Percentiles rank a stretch among this genome's conserved stretches.
Conservation (phyloP, 352 stramenopile species). For the Phytopythium boreale region DNA sequence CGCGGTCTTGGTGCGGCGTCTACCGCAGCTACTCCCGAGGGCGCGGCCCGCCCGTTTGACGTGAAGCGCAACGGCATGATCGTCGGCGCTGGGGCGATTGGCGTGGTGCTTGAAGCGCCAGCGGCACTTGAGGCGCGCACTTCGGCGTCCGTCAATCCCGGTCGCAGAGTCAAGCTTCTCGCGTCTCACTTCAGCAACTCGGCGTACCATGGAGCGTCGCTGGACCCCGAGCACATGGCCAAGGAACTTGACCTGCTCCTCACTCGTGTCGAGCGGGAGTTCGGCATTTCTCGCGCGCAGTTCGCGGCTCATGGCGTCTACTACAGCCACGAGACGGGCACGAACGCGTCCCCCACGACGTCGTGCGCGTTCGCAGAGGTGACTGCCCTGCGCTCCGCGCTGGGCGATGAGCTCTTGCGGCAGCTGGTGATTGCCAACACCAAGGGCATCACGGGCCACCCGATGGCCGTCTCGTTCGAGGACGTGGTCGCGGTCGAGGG, state of each 20-base stretch:
- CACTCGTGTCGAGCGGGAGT: constrained; percentile 80
- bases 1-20: constrained; percentile 91
- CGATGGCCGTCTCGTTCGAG: constrained; percentile 97
- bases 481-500: constrained; percentile 94
- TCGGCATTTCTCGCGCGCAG: constrained; percentile 89
- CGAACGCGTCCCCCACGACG: constrained; percentile 89
- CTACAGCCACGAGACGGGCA: constrained; percentile 97
- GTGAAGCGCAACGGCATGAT: constrained; percentile 93
- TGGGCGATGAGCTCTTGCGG: constrained; percentile 66
- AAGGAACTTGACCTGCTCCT: constrained; percentile 92
- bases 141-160: background rate
- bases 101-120: constrained; percentile 70
- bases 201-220: constrained; percentile 93
- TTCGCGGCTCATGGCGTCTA: constrained; percentile 94
- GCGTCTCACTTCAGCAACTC: constrained; percentile 95
- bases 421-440: constrained; percentile 89
- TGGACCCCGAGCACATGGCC: constrained; percentile 93
- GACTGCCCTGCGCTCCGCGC: constrained; percentile 52
- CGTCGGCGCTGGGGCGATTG: constrained; percentile 89
- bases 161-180: constrained; percentile 73
- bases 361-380: constrained; percentile 96
- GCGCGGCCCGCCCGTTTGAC: constrained; percentile 92
- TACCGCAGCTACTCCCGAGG: constrained; percentile 65
- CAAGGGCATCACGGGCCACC: constrained; percentile 95
- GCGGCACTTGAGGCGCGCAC: constrained; percentile 23